A percentile compares a stretch with the other conserved stretches of the same genome.
These are phyloP conservation scores for Jasminum sambac DNA, from an alignment of 257 asterid species.

Conservation along the genomic window DNA sequence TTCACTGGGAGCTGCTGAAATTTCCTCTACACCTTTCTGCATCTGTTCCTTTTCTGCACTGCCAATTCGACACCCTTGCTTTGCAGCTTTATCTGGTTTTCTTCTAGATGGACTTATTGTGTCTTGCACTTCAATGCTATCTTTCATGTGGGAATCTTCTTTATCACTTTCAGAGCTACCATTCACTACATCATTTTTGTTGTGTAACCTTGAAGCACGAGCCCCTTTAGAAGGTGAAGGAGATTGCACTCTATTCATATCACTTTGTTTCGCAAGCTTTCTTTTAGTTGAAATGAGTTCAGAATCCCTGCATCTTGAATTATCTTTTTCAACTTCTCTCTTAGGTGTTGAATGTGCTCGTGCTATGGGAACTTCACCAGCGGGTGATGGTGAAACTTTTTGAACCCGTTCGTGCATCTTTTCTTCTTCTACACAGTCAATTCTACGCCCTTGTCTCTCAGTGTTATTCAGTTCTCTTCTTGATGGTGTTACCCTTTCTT, in stretches of 20 bases:
- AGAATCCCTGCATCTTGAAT: conserved; percentile 19
- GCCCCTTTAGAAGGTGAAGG: conserved; percentile 25
- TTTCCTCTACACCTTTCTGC: conserved; percentile 33
- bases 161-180: conserved; percentile 13
- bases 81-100: conserved; percentile 7
- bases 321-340: conserved; percentile 32
- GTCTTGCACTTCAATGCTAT: conserved; percentile 16
- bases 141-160: conserved; percentile 16
- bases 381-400: conserved; percentile 35
- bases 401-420: conserved; percentile 27
- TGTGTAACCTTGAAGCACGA: background rate
- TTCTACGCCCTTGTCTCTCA: conserved; percentile 18
- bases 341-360: conserved; percentile 23
- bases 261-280: conserved; percentile 23
- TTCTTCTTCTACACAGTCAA: conserved; percentile 28
- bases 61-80: conserved; percentile 13
- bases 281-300: conserved; percentile 27
- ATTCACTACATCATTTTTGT: conserved; percentile 15
- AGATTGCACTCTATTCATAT: background rate
- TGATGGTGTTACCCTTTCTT: conserved; percentile 16
- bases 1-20: conserved; percentile 29
- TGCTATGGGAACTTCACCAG: conserved; percentile 22
- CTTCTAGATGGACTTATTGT: conserved; percentile 7
- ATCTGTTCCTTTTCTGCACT: conserved; percentile 30
- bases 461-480: conserved; percentile 8